phyloP scores from a whole-genome alignment of 495 filamentous ascomycete species.

The Elaphomyces granulatus region DNA sequence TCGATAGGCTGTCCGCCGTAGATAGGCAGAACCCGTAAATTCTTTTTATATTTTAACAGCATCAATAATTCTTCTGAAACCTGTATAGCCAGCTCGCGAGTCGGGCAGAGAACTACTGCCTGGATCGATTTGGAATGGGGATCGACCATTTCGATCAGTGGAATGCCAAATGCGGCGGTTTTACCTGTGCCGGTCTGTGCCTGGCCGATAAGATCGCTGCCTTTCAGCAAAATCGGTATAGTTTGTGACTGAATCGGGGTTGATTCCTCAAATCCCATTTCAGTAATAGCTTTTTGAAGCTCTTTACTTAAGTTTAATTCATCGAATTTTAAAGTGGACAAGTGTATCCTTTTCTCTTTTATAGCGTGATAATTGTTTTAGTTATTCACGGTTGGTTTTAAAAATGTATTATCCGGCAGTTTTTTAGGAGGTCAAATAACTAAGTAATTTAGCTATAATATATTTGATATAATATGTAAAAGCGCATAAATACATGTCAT shows the following conservation, averaged over 20 bases:
- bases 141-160: constrained; percentile 71
- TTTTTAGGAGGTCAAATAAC: no score
- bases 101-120: constrained; percentile 75
- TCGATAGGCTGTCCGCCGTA: constrained; percentile 96
- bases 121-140: constrained; percentile 59
- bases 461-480: no score
- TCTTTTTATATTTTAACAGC: constrained; percentile 77
- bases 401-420: no score
- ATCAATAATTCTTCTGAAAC: constrained; percentile 91
- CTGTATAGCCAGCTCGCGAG: constrained; percentile 86
- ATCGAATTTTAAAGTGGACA: no score
- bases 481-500: no score
- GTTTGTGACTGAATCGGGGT: constrained; percentile 94
- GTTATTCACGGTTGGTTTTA: no score
- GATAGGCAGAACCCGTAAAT: constrained; percentile 84
- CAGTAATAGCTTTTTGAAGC: no score
- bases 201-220: constrained; percentile 88
- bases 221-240: constrained; percentile 89
- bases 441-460: no score
- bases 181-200: constrained; percentile 99
- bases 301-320: no score
- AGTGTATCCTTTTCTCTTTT: no score
- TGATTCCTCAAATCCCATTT: no score
- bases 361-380: no score
- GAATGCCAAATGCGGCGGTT: constrained; percentile 83